Base-by-base conservation (phyloP, 1,139 yeast species). In the Magnusiomyces suaveolens region DNA sequence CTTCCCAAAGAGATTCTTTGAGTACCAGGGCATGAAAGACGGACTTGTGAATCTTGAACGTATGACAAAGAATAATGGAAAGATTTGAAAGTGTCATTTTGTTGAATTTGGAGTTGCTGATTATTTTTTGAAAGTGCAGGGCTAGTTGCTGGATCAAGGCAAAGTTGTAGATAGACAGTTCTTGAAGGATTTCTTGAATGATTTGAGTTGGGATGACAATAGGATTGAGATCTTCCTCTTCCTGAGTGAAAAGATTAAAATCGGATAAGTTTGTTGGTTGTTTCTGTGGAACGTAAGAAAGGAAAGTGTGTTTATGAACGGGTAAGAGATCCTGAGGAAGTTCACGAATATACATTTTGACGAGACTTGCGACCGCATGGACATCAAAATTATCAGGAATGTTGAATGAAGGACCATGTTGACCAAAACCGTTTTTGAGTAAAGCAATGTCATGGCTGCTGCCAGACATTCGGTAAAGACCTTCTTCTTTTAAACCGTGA, bases 301-400 rank as follows among this genome's bases (percentile, higher is more conserved):
- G 54, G 36, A 55, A 58, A 12, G 52, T 50, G 50, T 60, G 62
- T 16, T 55, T 50, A 21, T 48, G 20, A 23, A 60, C 46, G 43
- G 60, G 53, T 49, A 87, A 75, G 44, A 87, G 68, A 3, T 90
- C 86, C 59, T 86, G 92, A 0, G 96, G 96, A 47, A 88, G 70
- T 61, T 85, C 94, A 61, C 96, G 75, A 59, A 88, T 72, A 64
- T 78, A 88, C 54, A 83, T 76, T 65, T 88, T 88, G 57, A 88
- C 81, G 58, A 89, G 78, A 50, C 95, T 87, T 0, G 96, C 85
- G 54, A 87, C 80, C 0, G 94, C 82, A 66, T 88, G 92, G n/a
- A 85, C 79, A 65, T 87, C 95, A 63, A 83, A 82, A 61, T 81
- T 75, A 43, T 76, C 78, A 57, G 80, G 81, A 60, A 84, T 76